Base-by-base conservation (phyloP, 805 yeast species). In the Yarrowia keelungensis region DNA sequence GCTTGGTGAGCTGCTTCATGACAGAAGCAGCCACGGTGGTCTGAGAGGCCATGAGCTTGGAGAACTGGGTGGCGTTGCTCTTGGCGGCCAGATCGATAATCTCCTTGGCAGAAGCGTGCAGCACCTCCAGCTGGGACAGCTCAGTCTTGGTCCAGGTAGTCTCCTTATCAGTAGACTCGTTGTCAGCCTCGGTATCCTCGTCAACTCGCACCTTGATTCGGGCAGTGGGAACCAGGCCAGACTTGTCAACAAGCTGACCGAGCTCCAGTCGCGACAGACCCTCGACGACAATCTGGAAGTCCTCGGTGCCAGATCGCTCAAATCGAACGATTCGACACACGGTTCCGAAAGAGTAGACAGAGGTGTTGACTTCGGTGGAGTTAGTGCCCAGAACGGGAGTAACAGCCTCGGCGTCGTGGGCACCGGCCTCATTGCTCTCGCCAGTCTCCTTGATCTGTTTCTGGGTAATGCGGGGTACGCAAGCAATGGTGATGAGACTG, bases 251-350 rank as follows among this genome's bases (percentile, higher is more conserved):
- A 14, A 71, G 45, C 69, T 36, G 19, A 14, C 45, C 45, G 43
- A 71, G 42, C 54, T 64, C 46, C 54, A 73, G 56, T 8, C 75
- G 73, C 32, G 70, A 51, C 5, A 71, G 42, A 38, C 75, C 75
- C 61, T 73, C 75, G 39, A 73, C 45, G 5, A 71, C 71, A 45
- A 71, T 69, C 49, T 71, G 71, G 16, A 54, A 69, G 36, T 50
- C 58, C 12, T 69, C 69, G 14, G 70, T 38, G 32, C 54, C 64
- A 2, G 70, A 45, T 14, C 72, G 67, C 46, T 73, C 75, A n/a
- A 73, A 54, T 11, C 75, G 71, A 12, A 71, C 71, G 35, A 73
- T 59, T 22, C 71, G 61, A 12, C 73, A 73, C 15, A 71, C 56
- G 42, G 73, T 69, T 2, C 74, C 74, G 38, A 54, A 69, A 10